These are phyloP conservation scores for Nakaseomyces glabratus DNA, from an alignment of 1,139 yeast genomes.

Conservation along the genomic window DNA sequence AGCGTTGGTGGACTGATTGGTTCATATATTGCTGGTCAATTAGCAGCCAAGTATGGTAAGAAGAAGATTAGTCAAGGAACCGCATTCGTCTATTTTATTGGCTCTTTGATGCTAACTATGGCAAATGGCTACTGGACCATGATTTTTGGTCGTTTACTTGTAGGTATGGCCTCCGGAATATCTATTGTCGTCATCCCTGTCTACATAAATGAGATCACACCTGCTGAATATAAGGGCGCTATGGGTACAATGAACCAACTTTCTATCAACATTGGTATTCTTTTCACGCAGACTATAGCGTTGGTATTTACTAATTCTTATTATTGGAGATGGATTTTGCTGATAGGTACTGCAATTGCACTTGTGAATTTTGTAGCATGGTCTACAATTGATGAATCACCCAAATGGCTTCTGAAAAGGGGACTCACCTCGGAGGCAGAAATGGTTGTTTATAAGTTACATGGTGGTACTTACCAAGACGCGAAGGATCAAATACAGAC, in stretches of 20 bases:
- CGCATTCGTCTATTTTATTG: slow-evolving; percentile 49
- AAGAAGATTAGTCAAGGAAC: slow-evolving; percentile 49
- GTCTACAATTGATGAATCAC: slow-evolving; percentile 60
- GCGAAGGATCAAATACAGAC: slow-evolving; percentile 30
- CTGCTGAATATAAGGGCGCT: slow-evolving; percentile 56
- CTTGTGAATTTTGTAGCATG: slow-evolving; percentile 39
- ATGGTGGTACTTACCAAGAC: slow-evolving; percentile 26
- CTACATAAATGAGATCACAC: slow-evolving; percentile 72
- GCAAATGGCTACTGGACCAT: slow-evolving; percentile 40
- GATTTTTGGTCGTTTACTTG: slow-evolving; percentile 61
- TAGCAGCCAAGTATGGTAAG: slow-evolving; percentile 68
- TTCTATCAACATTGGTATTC: slow-evolving; percentile 73
- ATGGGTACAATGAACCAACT: slow-evolving; percentile 87
- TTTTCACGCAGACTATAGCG: slow-evolving; percentile 69
- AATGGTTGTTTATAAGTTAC: slow-evolving; percentile 29
- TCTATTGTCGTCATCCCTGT: slow-evolving; percentile 80
- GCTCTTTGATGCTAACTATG: slow-evolving; percentile 54
- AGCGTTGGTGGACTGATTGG: slow-evolving; percentile 82
- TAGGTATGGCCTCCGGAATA: slow-evolving; percentile 83
- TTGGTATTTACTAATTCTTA: slow-evolving; percentile 53
- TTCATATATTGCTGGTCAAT: slow-evolving; percentile 58
- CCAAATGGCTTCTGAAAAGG: slow-evolving; percentile 56
- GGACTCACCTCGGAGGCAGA: slow-evolving; percentile 34
- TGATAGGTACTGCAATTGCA: slow-evolving; percentile 51
- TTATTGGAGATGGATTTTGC: slow-evolving; percentile 64